Evolutionary conservation across 2,329 filamentous ascomycete species (phyloP).

Genomic region (Stagonosporopsis cucurbitacearum): DNA sequence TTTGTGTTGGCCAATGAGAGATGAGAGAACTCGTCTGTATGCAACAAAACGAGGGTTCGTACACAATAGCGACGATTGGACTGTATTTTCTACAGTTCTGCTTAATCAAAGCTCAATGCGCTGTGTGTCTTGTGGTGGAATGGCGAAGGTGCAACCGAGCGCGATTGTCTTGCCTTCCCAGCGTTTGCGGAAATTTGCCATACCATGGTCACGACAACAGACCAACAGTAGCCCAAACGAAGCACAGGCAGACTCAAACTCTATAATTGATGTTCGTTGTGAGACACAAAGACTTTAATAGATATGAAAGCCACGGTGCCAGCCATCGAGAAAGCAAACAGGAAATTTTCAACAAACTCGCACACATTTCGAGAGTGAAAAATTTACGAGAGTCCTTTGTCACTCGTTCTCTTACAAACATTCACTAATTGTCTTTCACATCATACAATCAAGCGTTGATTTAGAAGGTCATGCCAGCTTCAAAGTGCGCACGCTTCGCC

Average conservation of each 20-base stretch:
- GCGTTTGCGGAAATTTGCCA: conserved; percentile 3
- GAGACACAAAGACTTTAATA: neutral
- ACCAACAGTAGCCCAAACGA: neutral
- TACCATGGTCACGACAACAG: neutral
- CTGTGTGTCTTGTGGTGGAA: neutral
- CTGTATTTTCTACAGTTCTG: neutral
- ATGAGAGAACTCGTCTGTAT: neutral
- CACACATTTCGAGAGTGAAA: neutral
- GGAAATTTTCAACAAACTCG: neutral
- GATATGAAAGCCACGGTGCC: neutral
- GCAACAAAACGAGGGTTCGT: neutral
- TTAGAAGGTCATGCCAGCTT: neutral
- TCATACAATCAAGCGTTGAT: neutral
- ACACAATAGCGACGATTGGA: neutral
- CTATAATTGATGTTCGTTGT: neutral
- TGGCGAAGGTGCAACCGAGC: neutral
- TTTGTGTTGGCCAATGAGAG: neutral
- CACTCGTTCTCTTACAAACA: conserved; percentile 15
- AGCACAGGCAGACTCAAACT: neutral
- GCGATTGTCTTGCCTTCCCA: neutral
- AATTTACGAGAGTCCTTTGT: neutral
- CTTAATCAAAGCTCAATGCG: neutral
- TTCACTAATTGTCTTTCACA: conserved; percentile 6
- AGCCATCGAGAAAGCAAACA: neutral
- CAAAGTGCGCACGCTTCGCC: neutral